Conservation (phyloP, 1,139 yeast genomes). For the Eremothecium gossypii region DNA sequence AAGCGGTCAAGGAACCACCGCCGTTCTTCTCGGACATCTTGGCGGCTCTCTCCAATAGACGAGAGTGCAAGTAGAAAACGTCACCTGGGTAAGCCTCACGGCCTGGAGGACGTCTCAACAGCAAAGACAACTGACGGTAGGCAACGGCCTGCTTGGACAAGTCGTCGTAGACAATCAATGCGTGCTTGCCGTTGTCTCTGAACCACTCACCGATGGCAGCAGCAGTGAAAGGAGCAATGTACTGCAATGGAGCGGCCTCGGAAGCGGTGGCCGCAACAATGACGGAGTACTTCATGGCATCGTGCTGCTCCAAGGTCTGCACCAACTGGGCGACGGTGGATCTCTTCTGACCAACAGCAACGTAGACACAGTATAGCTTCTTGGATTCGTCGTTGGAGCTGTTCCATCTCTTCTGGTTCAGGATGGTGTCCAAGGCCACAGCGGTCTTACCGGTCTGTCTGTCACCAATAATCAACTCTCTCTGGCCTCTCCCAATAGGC, state of each 20-base stretch:
- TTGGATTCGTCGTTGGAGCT: conserved; percentile 86
- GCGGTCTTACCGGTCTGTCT: conserved; percentile 99
- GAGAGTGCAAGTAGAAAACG: conserved; percentile 92
- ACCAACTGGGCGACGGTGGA: conserved; percentile 99
- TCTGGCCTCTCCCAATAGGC: conserved; percentile 99
- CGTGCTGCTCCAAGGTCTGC: conserved; percentile 96
- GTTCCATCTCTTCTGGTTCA: conserved; percentile 99
- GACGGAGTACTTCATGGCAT: conserved; percentile 95
- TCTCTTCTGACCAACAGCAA: conserved; percentile 99
- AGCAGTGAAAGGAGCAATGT: conserved; percentile 99
- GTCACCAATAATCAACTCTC: conserved; percentile 99
- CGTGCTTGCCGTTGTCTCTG: conserved; percentile 99
- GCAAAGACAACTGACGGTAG: conserved; percentile 97
- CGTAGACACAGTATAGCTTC: conserved; percentile 99
- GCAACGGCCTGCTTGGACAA: conserved; percentile 99
- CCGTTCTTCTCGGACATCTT: conserved; percentile 87
- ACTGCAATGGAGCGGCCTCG: conserved; percentile 99
- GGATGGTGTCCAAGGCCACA: conserved; percentile 94
- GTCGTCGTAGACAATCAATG: conserved; percentile 95
- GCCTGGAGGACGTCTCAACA: conserved; percentile 96
- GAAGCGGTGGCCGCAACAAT: conserved; percentile 99
- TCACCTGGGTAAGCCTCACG: conserved; percentile 98
- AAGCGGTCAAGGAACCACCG: conserved; percentile 92
- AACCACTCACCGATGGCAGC: conserved; percentile 99
- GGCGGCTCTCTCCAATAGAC: conserved; percentile 95